Percentiles rank a stretch among this genome's conserved stretches.
phyloP scores from a whole-genome alignment of 2,329 filamentous ascomycete genomes.

The Fusarium bulbicola region DNA sequence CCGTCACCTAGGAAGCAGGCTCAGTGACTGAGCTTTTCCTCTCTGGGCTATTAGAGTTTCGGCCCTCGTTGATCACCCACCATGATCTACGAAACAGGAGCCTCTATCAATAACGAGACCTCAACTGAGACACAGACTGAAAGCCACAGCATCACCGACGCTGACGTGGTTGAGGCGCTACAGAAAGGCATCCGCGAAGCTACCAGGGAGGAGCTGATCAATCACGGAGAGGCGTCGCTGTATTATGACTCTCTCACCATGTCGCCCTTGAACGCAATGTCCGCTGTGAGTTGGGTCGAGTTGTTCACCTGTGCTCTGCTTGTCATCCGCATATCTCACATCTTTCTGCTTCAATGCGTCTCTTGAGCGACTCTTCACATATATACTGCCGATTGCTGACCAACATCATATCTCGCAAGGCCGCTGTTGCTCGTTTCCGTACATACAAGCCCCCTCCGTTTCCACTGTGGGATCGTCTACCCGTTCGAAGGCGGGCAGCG shows the following conservation, averaged over 20 bases:
- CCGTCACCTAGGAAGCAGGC: constrained; percentile 8
- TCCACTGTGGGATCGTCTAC: constrained; percentile 68
- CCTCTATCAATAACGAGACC: constrained; percentile 17
- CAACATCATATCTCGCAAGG: constrained; percentile 50
- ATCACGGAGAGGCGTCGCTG: constrained; percentile 53
- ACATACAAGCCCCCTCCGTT: constrained; percentile 69
- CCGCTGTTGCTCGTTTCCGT: constrained; percentile 67
- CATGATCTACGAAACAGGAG: constrained; percentile 30
- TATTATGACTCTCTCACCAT: constrained; percentile 68
- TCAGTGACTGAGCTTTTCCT: constrained; percentile 9
- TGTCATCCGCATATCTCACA: not conserved
- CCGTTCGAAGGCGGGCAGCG: constrained; percentile 77
- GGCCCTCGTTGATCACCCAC: constrained; percentile 14
- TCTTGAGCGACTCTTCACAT: constrained; percentile 13
- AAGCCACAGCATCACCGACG: constrained; percentile 38
- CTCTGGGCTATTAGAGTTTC: constrained; percentile 13
- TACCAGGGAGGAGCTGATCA: constrained; percentile 28
- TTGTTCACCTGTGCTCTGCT: not conserved
- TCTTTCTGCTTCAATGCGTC: constrained; percentile 15
- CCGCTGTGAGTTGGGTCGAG: constrained; percentile 58
- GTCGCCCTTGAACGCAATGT: constrained; percentile 64
- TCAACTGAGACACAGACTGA: constrained; percentile 5
- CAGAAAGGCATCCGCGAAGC: constrained; percentile 37
- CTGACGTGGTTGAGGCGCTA: constrained; percentile 41
- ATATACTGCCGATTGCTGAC: constrained; percentile 17